A percentile compares a stretch with the other conserved stretches of the same genome.
Conservation (phyloP, 805 yeast species). For the Yarrowia bubula region DNA sequence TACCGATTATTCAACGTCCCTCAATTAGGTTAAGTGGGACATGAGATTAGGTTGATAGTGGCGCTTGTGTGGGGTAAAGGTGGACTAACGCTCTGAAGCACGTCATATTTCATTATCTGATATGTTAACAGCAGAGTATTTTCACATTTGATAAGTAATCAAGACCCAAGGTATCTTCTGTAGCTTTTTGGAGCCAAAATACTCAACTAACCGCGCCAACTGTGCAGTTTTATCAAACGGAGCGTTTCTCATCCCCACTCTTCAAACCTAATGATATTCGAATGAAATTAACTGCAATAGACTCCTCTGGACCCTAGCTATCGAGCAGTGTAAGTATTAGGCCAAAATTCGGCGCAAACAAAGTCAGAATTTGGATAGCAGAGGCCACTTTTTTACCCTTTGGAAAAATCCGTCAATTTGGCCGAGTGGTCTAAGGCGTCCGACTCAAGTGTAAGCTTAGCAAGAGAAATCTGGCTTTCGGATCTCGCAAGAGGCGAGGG, state of each 20-base stretch:
- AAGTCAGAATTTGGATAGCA: not conserved
- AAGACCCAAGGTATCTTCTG: too few relatives aligned
- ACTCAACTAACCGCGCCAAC: too few relatives aligned
- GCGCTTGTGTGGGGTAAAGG: conserved; percentile 10
- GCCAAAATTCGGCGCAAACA: not conserved
- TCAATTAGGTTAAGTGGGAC: not conserved
- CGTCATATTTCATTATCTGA: not conserved
- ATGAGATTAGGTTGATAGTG: not conserved
- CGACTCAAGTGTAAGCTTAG: conserved; percentile 20
- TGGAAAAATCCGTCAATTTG: not conserved
- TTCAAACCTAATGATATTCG: too few relatives aligned
- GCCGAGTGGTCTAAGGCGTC: conserved; percentile 25
- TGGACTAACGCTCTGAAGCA: not conserved
- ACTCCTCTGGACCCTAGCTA: too few relatives aligned
- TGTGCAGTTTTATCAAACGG: too few relatives aligned
- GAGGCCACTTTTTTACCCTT: not conserved
- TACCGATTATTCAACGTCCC: not conserved
- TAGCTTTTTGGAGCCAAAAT: too few relatives aligned
- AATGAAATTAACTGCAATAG: too few relatives aligned
- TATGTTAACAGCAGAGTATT: not conserved
- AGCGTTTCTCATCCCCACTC: too few relatives aligned
- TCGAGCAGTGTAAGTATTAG: too few relatives aligned
- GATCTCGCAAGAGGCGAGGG: conserved; percentile 24
- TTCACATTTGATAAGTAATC: too few relatives aligned
- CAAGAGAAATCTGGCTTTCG: conserved; percentile 20